Evolutionary conservation across 345 rosid genomes (phyloP), one percentile per base, ranked within the genome.

Genomic region (Rhodamnia argentea): DNA sequence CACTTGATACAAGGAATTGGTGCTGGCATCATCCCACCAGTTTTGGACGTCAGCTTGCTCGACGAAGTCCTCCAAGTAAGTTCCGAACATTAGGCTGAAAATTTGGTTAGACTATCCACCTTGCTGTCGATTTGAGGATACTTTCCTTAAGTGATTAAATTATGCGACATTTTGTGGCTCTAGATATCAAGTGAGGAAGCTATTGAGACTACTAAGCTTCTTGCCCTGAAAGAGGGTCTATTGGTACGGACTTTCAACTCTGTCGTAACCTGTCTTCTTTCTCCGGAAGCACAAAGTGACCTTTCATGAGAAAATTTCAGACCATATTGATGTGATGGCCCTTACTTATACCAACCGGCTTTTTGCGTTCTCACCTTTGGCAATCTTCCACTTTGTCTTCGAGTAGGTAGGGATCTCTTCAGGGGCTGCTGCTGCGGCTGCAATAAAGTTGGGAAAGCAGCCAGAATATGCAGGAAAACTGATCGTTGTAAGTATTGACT

Each of bases 1-100:
- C 95, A 93, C 90, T 57, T 82, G 86, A 93, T 94, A n/a, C 88
- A 92, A 83, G 97, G 96, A 74, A 88, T 93, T 87, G 96, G 96
- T 13, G 91, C 93, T 82, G 95, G 95, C 62, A 4, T 92, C 56
- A 82, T 94, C 59, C 92, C 92, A n/a, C 52, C 70, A 60, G 87
- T 91, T 76, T 82, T 94, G 89, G 88, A 94, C 75, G 59, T 86
- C 64, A 85, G 29, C 70, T 23, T 92, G 32, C 94, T 94, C 26
- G 96, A 93, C 82, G 93, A 92, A 90, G 94, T 92, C 74, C 4
- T 94, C 50, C 87, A 70, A 24, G 93, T 92, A 87, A 90, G 92
- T 86, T 84, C 51, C 44, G 2, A 11, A 47, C 9, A 20, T 50
- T 60, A 13, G 55, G 54, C 76, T 64, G 76, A 4, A 64, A 64